Base-by-base conservation (phyloP, 257 asterid genomes). In the Plectranthus barbatus region DNA sequence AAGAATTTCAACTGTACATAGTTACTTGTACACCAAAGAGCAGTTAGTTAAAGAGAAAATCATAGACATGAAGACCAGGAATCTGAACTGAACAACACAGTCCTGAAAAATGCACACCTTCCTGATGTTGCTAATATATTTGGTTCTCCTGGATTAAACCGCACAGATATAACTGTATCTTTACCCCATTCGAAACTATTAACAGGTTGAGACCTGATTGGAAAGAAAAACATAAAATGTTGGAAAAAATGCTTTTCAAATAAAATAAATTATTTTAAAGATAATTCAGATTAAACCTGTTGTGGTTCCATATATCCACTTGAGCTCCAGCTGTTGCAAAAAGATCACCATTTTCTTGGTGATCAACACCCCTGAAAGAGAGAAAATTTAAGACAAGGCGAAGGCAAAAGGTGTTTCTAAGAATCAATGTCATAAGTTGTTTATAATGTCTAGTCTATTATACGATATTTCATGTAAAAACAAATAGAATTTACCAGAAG, bases 311-410 rank as follows among this genome's bases (percentile, higher is more conserved):
- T 67, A 90, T 82, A 63, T 90, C 96, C 50, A 93, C 83, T 84
- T 90, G 95, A 76, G 97, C 95, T 70, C 97, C 96, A 46, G 90
- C 97, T 11, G 97, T 90, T 52, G 99, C 97, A 83, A 93, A 93
- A 54, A 84, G 91, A 33, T 85, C 87, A 59, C 97, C 94, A 47
- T 89, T 83, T 80, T 78, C 81, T 75, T 90, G 95, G 76, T 93
- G 97, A 79, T 93, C 99, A 77, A 93, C 87, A 57, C 85, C 97
- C 91, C 99, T 89, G 69, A 70, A 55, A 56, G 65, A 73, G 52
- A 47, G 44, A 23, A 18, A 29, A 31, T 2, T 3, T 1, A 70
- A 54, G 18, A 34, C 51, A 58, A 11, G 47, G 54, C 14, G 14
- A 39, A 51, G 18, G 34, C 21, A 55, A 26, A 17, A 19, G 33